Evolutionary conservation across 1,139 yeast genomes (phyloP).

Genomic region (Sugiyamaella japonica): DNA sequence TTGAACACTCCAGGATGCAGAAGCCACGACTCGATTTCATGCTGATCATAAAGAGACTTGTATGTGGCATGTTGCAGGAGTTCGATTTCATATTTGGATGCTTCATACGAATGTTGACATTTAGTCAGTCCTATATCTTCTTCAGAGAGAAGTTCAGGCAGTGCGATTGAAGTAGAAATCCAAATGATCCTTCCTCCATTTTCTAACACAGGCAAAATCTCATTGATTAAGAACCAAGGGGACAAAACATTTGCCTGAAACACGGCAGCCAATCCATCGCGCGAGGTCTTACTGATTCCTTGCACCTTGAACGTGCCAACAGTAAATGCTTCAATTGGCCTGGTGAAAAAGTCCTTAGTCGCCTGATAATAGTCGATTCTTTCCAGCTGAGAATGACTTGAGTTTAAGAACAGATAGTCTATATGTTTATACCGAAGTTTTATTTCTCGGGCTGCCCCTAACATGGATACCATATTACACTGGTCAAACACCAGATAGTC

Average conservation of each 20-base stretch:
- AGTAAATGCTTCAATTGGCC: slow-evolving; percentile 78
- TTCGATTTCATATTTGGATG: slow-evolving; percentile 87
- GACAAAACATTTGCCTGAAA: slow-evolving; percentile 96
- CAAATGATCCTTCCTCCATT: slow-evolving; percentile 68
- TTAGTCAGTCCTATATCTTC: slow-evolving; percentile 71
- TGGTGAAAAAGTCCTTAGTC: slow-evolving; percentile 55
- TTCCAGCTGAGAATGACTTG: slow-evolving; percentile 83
- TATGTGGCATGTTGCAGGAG: slow-evolving; percentile 74
- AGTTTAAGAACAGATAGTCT: slow-evolving; percentile 80
- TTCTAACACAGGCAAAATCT: slow-evolving; percentile 52
- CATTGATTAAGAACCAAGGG: slow-evolving; percentile 79
- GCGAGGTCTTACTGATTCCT: slow-evolving; percentile 69
- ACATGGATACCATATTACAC: slow-evolving; percentile 83
- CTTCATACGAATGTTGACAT: slow-evolving; percentile 77
- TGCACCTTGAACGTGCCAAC: slow-evolving; percentile 75
- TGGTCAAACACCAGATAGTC: slow-evolving; percentile 88
- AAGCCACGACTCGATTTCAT: slow-evolving; percentile 67
- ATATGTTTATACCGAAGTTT: slow-evolving; percentile 60
- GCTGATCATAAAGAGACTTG: slow-evolving; percentile 46
- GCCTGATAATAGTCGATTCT: slow-evolving; percentile 90
- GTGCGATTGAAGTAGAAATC: slow-evolving; percentile 82
- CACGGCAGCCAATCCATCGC: slow-evolving; percentile 74
- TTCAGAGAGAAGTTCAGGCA: slow-evolving; percentile 65
- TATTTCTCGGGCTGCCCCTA: slow-evolving; percentile 72
- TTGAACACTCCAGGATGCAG: slow-evolving; percentile 95